Evolutionary conservation across 106 monocot genomes (phyloP).

Genomic region (Platanthera guangdongensis): DNA sequence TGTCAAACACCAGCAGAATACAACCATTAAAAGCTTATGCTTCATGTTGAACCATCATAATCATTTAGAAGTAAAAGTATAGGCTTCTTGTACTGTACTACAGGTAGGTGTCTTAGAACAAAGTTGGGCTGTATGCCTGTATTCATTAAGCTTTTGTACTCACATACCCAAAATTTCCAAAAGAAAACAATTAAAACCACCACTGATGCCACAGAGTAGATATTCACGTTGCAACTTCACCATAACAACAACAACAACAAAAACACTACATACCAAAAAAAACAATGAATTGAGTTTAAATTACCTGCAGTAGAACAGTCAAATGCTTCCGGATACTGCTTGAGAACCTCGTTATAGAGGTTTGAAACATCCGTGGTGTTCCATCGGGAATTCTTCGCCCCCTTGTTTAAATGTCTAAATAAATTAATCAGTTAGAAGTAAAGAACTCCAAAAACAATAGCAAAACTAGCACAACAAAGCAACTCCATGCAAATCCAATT

Average conservation of each 20-base stretch:
- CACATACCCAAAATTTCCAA: not conserved
- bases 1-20: not conserved
- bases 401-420: constrained; percentile 65
- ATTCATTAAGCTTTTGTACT: not conserved
- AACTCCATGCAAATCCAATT: not conserved
- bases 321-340: constrained; percentile 59
- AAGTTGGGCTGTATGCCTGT: too few species aligned
- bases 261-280: not conserved
- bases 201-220: not conserved
- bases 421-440: not conserved
- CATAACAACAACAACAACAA: not conserved
- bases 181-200: not conserved
- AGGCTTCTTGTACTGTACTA: too few species aligned
- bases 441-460: not conserved
- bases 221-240: not conserved
- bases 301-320: constrained; percentile 46
- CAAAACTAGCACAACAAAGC: not conserved
- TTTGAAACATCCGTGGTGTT: constrained; percentile 31
- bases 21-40: not conserved
- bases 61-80: too few species aligned
- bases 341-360: constrained; percentile 75
- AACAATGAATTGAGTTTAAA: constrained; percentile 6
- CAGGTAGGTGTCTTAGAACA: too few species aligned
- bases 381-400: constrained; percentile 8
- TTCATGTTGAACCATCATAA: too few species aligned